phyloP scores from a whole-genome alignment of 2,329 filamentous ascomycete species.

The Xylaria sp. region DNA sequence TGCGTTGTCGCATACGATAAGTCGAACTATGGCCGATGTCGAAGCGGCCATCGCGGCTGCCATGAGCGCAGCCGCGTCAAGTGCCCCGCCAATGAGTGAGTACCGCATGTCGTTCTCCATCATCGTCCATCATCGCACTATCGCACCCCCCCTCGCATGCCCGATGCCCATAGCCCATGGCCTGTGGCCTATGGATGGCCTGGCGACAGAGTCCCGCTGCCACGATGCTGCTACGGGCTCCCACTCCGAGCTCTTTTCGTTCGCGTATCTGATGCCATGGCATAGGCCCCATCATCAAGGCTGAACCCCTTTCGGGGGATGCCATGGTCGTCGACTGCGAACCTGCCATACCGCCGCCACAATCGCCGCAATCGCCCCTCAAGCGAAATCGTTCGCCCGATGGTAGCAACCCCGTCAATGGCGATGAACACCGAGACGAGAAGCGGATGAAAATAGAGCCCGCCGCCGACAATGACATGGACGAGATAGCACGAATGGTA shows the following conservation, averaged over 20 bases:
- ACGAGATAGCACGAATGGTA: conserved; percentile 47
- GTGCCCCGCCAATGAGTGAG: conserved; percentile 40
- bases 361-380: conserved; percentile 38
- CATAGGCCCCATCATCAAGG: conserved; percentile 47
- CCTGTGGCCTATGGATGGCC: background rate
- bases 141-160: background rate
- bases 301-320: conserved; percentile 43
- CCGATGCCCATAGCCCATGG: no score
- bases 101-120: conserved; percentile 23
- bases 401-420: conserved; percentile 26
- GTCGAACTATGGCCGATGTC: conserved; percentile 46
- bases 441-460: conserved; percentile 48
- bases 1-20: conserved; percentile 29
- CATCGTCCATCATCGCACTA: background rate
- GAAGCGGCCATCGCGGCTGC: conserved; percentile 49
- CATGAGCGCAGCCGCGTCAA: conserved; percentile 42
- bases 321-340: conserved; percentile 42
- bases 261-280: conserved; percentile 29
- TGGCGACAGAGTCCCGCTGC: background rate
- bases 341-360: conserved; percentile 23
- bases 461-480: conserved; percentile 31
- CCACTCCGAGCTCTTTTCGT: background rate
- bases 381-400: conserved; percentile 47
- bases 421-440: conserved; percentile 41
- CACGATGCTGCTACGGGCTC: background rate